Percentiles rank a stretch among this genome's conserved stretches.
phyloP scores from a whole-genome alignment of 805 yeast species.

The Danielozyma ontarioensis region DNA sequence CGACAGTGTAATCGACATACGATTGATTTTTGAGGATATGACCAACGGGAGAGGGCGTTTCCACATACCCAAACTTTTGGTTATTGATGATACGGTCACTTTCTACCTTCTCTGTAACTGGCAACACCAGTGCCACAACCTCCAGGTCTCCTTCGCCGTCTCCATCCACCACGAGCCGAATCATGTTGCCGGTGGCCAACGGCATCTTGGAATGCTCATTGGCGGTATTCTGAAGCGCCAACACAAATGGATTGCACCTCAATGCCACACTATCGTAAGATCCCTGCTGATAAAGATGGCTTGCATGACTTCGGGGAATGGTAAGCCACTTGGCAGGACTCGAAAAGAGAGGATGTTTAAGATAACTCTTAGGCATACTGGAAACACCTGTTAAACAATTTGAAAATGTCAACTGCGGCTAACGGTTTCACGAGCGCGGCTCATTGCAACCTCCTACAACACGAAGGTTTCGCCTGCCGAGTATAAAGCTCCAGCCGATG shows the following conservation, averaged over 20 bases:
- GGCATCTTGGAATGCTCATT: not conserved
- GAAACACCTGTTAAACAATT: too few relatives aligned
- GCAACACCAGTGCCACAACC: not conserved
- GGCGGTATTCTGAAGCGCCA: not conserved
- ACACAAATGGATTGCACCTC: not conserved
- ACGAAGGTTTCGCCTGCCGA: too few relatives aligned
- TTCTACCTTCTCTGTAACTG: not conserved
- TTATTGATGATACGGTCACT: not conserved
- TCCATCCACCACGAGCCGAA: not conserved
- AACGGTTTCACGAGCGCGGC: too few relatives aligned
- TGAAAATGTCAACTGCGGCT: too few relatives aligned
- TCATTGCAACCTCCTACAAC: too few relatives aligned
- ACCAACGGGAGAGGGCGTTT: not conserved
- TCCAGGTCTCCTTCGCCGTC: too few relatives aligned
- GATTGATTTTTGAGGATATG: slow-evolving; percentile 78
- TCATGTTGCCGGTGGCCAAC: not conserved
- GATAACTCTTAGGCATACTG: not conserved
- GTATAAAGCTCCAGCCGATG: too few relatives aligned
- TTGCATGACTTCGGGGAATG: slow-evolving; percentile 2
- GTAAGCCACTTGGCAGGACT: slow-evolving; percentile 1
- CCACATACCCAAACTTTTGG: not conserved
- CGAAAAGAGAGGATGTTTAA: slow-evolving; percentile 1
- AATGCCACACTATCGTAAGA: not conserved
- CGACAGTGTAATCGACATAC: slow-evolving; percentile 85
- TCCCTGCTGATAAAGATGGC: not conserved